Evolutionary conservation across 2,329 filamentous ascomycete species (phyloP), one percentile per base, ranked within the genome.

Genomic region (Arthrobotrys musiformis): DNA sequence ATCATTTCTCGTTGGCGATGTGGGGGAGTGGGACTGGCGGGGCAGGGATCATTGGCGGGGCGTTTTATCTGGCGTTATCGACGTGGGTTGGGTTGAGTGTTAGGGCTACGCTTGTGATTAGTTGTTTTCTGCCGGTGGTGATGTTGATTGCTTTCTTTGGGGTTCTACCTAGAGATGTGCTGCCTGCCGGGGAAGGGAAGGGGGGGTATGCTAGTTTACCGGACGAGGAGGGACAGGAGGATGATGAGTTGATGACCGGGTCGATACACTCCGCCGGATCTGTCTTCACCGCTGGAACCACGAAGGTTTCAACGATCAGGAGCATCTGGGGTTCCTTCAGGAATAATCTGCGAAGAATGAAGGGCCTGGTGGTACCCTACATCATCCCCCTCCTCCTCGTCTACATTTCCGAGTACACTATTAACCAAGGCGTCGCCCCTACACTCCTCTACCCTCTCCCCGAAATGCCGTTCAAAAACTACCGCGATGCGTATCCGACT

Each of bases 381-480:
- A 98, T 99, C 93, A 86, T 97, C 2, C 95, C 95, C 0, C 87
- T 99, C 13, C 87, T 98, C 35, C 85, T 98, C 15, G 95, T 99
- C 30, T 99, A 97, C 83, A 88, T 98, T 37, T 93, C 94, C 70
- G 95, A 99, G 85, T 99, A 99, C 83, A 96, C 92, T 68, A 97
- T 98, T 84, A 98, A 98, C 85, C 94, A 97, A 85, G 94, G 94
- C 37, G 93, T 98, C 0, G 87, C 93, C 0, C 94, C 95, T 0
- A 97, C 93, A 0, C 86, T 98, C 0, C 88, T 99, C 3, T 99
- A 97, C 82, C 94, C 0, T 3, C 86, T 97, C 0, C 82, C 86
- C 0, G 84, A 88, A 9, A 91, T 92, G 0, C 95, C 95, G 0
- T 98, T 98, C 82, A 84, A 86, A 33, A 89, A 93, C 80, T 95